These are phyloP conservation scores for Cyberlindnera subsufficiens DNA, from an alignment of 805 yeast species.

Conservation along the genomic window DNA sequence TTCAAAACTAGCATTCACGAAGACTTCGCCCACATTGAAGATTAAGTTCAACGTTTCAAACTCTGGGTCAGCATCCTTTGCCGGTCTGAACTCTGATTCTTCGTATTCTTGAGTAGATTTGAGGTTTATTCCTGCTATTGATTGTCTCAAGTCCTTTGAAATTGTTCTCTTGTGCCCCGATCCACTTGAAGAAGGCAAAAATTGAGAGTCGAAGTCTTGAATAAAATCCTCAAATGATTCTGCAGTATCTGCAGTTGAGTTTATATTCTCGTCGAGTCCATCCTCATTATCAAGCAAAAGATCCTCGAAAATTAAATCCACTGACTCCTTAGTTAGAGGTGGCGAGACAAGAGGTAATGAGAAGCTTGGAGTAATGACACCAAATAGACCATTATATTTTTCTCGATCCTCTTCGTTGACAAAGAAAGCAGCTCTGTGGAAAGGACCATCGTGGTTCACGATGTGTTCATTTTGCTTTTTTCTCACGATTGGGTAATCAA, in stretches of 20 bases:
- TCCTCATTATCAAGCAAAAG: slow-evolving; percentile 7
- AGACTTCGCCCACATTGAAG: slow-evolving; percentile 46
- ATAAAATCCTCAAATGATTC: slow-evolving; percentile 7
- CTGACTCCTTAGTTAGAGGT: slow-evolving; percentile 49
- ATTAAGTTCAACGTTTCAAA: slow-evolving; percentile 51
- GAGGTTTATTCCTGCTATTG: slow-evolving; percentile 15
- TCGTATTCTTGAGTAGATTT: slow-evolving; percentile 12
- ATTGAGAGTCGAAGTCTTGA: slow-evolving; percentile 14
- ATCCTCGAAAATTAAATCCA: slow-evolving; percentile 27
- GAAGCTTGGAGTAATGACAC: slow-evolving; percentile 52
- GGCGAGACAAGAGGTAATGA: slow-evolving; percentile 58
- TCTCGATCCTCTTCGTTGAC: slow-evolving; percentile 46
- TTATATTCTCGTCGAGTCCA: background rate
- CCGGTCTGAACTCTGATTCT: slow-evolving; percentile 17
- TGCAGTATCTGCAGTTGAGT: background rate
- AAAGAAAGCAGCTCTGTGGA: slow-evolving; percentile 72
- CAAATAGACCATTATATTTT: slow-evolving; percentile 41
- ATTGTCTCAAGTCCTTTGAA: slow-evolving; percentile 3
- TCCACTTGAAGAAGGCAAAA: background rate
- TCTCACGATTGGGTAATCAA: slow-evolving; percentile 39
- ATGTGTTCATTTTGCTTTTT: slow-evolving; percentile 60
- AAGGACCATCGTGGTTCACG: slow-evolving; percentile 71
- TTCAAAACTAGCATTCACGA: slow-evolving; percentile 40
- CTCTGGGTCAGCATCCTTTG: slow-evolving; percentile 28
- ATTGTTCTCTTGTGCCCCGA: background rate